Percentiles rank a stretch among this genome's conserved stretches.
Evolutionary conservation across 257 asterid species (phyloP).

Genomic region (Handroanthus guayacan): DNA sequence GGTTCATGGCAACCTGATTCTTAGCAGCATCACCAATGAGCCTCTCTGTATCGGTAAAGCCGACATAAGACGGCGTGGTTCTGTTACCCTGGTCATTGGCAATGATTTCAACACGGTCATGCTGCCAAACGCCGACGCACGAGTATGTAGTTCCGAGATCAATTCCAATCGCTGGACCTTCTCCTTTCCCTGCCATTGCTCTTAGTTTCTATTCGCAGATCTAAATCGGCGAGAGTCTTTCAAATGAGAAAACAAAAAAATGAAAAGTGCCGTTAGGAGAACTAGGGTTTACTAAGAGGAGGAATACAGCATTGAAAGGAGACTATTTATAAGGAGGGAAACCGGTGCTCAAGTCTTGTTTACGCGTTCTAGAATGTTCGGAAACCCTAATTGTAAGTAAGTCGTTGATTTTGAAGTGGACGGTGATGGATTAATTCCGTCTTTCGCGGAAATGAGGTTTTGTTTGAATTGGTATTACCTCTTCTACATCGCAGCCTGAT

Average conservation of each 20-base stretch:
- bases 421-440: slow-evolving; percentile 22
- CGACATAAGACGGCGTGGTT: slow-evolving; percentile 87
- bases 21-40: slow-evolving; percentile 94
- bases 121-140: slow-evolving; percentile 96
- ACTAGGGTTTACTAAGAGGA: slow-evolving; percentile 45
- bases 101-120: slow-evolving; percentile 87
- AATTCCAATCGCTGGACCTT: slow-evolving; percentile 88
- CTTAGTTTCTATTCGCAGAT: neutral
- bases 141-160: slow-evolving; percentile 91
- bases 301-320: fast-evolving
- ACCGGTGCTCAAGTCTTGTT: neutral
- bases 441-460: neutral
- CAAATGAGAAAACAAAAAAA: neutral
- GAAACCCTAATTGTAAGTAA: slow-evolving; percentile 34
- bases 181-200: slow-evolving; percentile 85
- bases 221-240: slow-evolving; percentile 32
- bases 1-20: slow-evolving; percentile 95
- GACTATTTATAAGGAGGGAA: slow-evolving; percentile 26
- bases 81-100: slow-evolving; percentile 94
- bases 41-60: slow-evolving; percentile 75
- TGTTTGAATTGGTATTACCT: slow-evolving; percentile 23
- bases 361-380: slow-evolving; percentile 63
- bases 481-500: neutral
- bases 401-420: slow-evolving; percentile 44
- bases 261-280: neutral